These are phyloP conservation scores for Acarospora socialis DNA, from an alignment of 2,329 filamentous ascomycete genomes.

Conservation along the genomic window DNA sequence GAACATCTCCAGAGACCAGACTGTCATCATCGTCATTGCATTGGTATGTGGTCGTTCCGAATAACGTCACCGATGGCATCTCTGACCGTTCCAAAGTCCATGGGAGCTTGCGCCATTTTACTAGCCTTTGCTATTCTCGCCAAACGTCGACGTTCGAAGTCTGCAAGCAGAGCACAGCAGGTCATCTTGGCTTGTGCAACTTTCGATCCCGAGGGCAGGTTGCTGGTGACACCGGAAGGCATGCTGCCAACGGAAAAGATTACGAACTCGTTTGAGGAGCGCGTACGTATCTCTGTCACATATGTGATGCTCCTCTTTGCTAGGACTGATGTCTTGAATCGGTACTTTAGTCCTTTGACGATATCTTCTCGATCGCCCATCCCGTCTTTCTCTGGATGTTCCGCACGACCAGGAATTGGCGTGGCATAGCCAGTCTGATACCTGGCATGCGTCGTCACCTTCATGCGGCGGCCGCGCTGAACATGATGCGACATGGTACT, in stretches of 20 bases:
- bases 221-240: constrained; percentile 34
- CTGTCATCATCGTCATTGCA: constrained; percentile 58
- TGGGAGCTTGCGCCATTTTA: constrained; percentile 47
- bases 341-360: constrained; percentile 35
- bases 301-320: background rate
- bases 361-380: constrained; percentile 62
- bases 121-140: constrained; percentile 41
- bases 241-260: constrained; percentile 46
- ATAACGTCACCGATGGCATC: background rate
- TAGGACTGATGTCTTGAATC: background rate
- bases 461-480: constrained; percentile 4
- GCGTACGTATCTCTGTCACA: too few species aligned
- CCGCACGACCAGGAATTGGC: constrained; percentile 66
- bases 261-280: constrained; percentile 60
- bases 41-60: constrained; percentile 23
- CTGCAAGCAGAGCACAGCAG: constrained; percentile 46
- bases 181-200: constrained; percentile 35
- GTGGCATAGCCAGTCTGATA: constrained; percentile 50
- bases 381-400: constrained; percentile 81
- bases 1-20: constrained; percentile 44
- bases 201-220: constrained; percentile 28
- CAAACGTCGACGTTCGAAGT: constrained; percentile 38
- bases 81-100: constrained; percentile 27
- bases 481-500: background rate
- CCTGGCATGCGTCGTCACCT: constrained; percentile 60